A percentile compares a stretch with the other conserved stretches of the same genome.
Evolutionary conservation across 2,329 filamentous ascomycete species (phyloP).

Genomic region (Nectriaceae sp.): DNA sequence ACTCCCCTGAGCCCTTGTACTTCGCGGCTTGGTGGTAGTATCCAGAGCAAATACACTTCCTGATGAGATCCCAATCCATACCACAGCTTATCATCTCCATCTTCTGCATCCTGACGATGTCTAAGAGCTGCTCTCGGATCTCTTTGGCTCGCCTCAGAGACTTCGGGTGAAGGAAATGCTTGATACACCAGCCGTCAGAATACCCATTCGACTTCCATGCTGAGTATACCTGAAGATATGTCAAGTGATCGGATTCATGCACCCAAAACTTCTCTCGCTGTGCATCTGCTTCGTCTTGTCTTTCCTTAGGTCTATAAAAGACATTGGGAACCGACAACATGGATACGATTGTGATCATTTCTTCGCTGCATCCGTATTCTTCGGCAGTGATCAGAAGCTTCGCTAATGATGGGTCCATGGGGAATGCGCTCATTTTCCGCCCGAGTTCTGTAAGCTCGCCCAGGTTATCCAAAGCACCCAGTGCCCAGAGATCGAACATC

Average conservation of each 20-base stretch:
- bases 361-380: conserved; percentile 90
- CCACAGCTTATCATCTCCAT: conserved; percentile 87
- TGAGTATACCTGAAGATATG: conserved; percentile 90
- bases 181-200: conserved; percentile 88
- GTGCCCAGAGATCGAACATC: conserved; percentile 94
- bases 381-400: conserved; percentile 92
- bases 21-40: conserved; percentile 98
- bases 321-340: conserved; percentile 97
- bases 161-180: conserved; percentile 95
- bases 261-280: conserved; percentile 98
- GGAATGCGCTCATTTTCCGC: conserved; percentile 92
- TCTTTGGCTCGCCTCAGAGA: conserved; percentile 88
- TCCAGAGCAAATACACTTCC: conserved; percentile 94
- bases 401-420: conserved; percentile 94
- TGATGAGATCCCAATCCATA: conserved; percentile 94
- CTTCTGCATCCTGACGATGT: conserved; percentile 93
- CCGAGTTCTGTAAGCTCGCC: conserved; percentile 88
- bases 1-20: conserved; percentile 95
- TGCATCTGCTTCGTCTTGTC: conserved; percentile 93
- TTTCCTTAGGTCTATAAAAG: conserved; percentile 95
- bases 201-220: conserved; percentile 93
- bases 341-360: conserved; percentile 97
- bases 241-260: conserved; percentile 94
- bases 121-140: conserved; percentile 87
- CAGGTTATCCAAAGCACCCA: conserved; percentile 90